phyloP scores from a whole-genome alignment of 2,329 filamentous ascomycete genomes.

The Phialemonium atrogriseum region DNA sequence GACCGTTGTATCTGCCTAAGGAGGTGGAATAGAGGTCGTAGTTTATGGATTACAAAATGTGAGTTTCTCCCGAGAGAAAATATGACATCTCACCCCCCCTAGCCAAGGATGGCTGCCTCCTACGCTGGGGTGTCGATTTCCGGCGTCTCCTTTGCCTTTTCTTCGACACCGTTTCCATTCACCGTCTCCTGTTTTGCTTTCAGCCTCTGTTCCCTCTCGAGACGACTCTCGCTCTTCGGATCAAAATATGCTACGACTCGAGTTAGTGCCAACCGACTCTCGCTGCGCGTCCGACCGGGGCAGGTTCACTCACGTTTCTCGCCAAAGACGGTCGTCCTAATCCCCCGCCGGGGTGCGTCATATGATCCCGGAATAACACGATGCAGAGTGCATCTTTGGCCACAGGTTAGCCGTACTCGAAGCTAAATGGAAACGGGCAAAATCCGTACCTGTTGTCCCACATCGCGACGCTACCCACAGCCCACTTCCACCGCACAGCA shows the following conservation, averaged over 20 bases:
- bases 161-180: slow-evolving; percentile 7
- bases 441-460: slow-evolving; percentile 36
- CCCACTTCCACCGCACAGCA: slow-evolving; percentile 41
- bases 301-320: slow-evolving; percentile 32
- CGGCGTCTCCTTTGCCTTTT: not conserved
- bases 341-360: slow-evolving; percentile 25
- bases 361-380: slow-evolving; percentile 34
- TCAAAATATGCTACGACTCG: slow-evolving; percentile 21
- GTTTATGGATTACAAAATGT: too few relatives aligned
- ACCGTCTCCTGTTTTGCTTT: slow-evolving; percentile 6
- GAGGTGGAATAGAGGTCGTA: too few relatives aligned
- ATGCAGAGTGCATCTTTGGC: slow-evolving; percentile 23
- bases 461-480: slow-evolving; percentile 37
- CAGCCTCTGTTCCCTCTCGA: slow-evolving; percentile 15
- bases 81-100: too few relatives aligned
- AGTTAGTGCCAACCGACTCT: slow-evolving; percentile 2
- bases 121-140: slow-evolving; percentile 2
- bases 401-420: not conserved
- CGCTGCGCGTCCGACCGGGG: not conserved
- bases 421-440: not conserved
- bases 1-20: too few relatives aligned
- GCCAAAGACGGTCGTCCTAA: slow-evolving; percentile 33
- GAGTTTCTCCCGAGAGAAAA: too few relatives aligned
- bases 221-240: slow-evolving; percentile 20
- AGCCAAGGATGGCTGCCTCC: too few relatives aligned